Evolutionary conservation across 169 alveolate genomes (phyloP), one percentile per base, ranked within the genome.

Genomic region (Plasmodium coatneyi): DNA sequence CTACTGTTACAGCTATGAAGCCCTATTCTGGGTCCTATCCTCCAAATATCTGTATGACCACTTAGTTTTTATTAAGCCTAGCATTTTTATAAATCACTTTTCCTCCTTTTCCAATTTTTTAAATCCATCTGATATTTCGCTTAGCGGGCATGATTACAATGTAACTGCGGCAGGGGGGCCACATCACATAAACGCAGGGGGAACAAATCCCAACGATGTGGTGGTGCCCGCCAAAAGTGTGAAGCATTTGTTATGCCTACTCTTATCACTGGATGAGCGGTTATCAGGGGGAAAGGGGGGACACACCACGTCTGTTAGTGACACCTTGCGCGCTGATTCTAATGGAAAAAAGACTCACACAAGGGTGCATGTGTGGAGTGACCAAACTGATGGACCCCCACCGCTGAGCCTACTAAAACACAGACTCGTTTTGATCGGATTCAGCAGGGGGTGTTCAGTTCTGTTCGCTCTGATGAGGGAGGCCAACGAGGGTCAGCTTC

Each of bases 391-490:
- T 28, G 34, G 22, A 80, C 34, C 19, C n/a, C 56, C 56, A 46
- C 56, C 19, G 19, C 56, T 10, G 19, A 46, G 56, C 19, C 19
- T 19, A 46, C 56, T 46, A 80, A 87, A 60, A 7, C 43, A 28
- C 5, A 80, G 81, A 43, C 49, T 87, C 32, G 52, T 78, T 22
- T 71, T 87, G 30, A 87, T 87, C 30, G 93, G 93, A n/a, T 87
- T 87, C 71, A 87, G 93, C 71, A 87, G 81, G 80, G 93, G 93
- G 22, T 87, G 93, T 22, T 60, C 82, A 19, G 93, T 87, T 54
- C 80, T 87, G 49, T 56, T 87, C 49, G 56, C 93, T 0, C 16
- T 87, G 28, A 36, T 87, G 71, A 34, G 89, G 46, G 93, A 87
- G 56, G 66, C 82, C 25, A 36, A 87, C 9, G 81, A 87, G 30